phyloP scores from a whole-genome alignment of 345 rosid genomes.

The Eucalyptus regnans region DNA sequence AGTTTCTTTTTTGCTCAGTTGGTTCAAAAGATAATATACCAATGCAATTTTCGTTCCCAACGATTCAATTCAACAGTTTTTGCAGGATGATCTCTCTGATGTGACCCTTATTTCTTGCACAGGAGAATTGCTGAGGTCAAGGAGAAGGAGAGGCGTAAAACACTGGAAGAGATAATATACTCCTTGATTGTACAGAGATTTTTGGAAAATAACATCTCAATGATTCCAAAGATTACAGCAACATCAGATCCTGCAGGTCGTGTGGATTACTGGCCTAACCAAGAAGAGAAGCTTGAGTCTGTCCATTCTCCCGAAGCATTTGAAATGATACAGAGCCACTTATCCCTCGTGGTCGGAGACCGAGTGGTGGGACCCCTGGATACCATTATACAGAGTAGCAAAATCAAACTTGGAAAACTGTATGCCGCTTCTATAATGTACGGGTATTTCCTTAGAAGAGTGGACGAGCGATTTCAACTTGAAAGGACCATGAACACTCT shows the following conservation, averaged over 20 bases:
- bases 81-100: neutral
- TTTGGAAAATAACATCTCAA: slow-evolving; percentile 46
- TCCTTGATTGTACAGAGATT: slow-evolving; percentile 71
- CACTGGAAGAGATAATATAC: slow-evolving; percentile 77
- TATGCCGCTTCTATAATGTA: slow-evolving; percentile 94
- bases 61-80: neutral
- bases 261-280: slow-evolving; percentile 91
- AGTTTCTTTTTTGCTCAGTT: neutral
- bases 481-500: slow-evolving; percentile 83
- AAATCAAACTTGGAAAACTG: slow-evolving; percentile 80
- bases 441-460: slow-evolving; percentile 85
- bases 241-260: slow-evolving; percentile 74
- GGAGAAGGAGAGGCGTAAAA: slow-evolving; percentile 57
- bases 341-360: slow-evolving; percentile 71
- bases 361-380: slow-evolving; percentile 62
- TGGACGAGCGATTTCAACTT: slow-evolving; percentile 80
- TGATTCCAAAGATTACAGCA: slow-evolving; percentile 62
- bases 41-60: neutral
- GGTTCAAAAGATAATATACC: neutral
- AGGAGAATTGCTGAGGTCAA: slow-evolving; percentile 90
- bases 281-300: slow-evolving; percentile 72
- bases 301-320: slow-evolving; percentile 90
- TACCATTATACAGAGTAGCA: slow-evolving; percentile 62
- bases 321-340: slow-evolving; percentile 88
- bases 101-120: neutral